phyloP scores from a whole-genome alignment of 257 asterid species.

The Paraleonurus japonicus region DNA sequence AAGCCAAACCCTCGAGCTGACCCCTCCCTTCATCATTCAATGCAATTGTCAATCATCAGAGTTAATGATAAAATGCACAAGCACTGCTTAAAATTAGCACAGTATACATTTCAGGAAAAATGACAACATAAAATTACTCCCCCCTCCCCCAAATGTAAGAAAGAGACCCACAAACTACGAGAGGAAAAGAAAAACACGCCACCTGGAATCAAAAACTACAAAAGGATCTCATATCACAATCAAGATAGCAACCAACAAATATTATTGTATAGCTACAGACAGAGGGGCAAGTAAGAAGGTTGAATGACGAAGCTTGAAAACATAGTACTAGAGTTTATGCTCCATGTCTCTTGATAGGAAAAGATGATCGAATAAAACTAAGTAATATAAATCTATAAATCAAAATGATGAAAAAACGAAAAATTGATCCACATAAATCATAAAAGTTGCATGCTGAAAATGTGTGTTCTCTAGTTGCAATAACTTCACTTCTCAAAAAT shows the following conservation, averaged over 20 bases:
- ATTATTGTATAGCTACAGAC: neutral
- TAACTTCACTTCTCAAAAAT: neutral
- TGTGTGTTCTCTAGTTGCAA: conserved; percentile 2
- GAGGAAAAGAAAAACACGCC: neutral
- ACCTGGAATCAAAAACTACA: neutral
- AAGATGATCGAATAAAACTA: neutral
- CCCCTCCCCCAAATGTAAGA: neutral
- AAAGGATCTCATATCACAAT: neutral
- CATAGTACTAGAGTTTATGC: neutral
- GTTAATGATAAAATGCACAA: conserved; percentile 17
- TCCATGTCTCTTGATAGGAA: neutral
- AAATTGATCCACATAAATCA: neutral
- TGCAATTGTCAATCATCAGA: conserved; percentile 16
- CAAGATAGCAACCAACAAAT: neutral
- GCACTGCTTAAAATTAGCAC: conserved; percentile 14
- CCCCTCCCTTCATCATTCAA: conserved; percentile 65
- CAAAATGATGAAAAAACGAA: neutral
- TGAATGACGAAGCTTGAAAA: neutral
- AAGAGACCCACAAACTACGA: neutral
- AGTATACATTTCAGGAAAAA: neutral
- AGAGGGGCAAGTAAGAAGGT: neutral
- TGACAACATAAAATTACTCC: neutral
- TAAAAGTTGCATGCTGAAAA: neutral
- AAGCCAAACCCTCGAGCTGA: conserved; percentile 87
- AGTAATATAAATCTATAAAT: neutral